Evolutionary conservation across 2,329 filamentous ascomycete species (phyloP), one percentile per base, ranked within the genome.

Genomic region (Colletotrichum sp.): DNA sequence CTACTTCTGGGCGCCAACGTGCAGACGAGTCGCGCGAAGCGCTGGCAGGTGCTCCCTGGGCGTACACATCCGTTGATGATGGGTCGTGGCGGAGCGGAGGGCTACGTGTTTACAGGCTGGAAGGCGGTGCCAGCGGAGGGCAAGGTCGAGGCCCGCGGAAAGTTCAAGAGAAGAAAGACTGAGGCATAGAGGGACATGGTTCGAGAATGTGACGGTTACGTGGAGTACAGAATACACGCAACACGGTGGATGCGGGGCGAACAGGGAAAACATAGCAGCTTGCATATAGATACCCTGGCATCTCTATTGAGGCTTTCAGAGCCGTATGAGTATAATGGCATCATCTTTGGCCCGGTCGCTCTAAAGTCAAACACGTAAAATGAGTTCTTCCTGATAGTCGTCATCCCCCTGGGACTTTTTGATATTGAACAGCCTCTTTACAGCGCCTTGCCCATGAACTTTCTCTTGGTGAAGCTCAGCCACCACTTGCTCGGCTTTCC

Each of bases 401-500:
- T 52, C 24, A 48, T 34, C 48, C n/a, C 10, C 32, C 52, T 38
- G 61, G 52, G 55, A 38, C 10, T 34, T 75, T 52, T 36, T 28
- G 15, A 30, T 55, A n/a, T 61, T 36, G 71, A 70, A 43, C 26
- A 32, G 63, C 34, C 26, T 36, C 64, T 34, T 84, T 89, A 96
- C 86, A 97, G 88, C 79, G 92, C 91, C 92, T 99, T 99, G 85
- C 96, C 96, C 97, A 99, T 99, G 84, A 99, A 99, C 92, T 98
- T 98, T 87, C 97, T 93, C 93, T 99, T 99, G 70, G 95, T 95
- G 85, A 98, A 99, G 90, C 97, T 99, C 84, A 99, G 87, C 97
- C 97, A 99, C 95, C 96, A 99, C 92, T 98, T 92, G 85, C 88
- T 91, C 71, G 92, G 92, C 86, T 91, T 91, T 86, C 95, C 85